Conservation (phyloP, 345 rosid genomes). For the Rhodomyrtus tomentosa region DNA sequence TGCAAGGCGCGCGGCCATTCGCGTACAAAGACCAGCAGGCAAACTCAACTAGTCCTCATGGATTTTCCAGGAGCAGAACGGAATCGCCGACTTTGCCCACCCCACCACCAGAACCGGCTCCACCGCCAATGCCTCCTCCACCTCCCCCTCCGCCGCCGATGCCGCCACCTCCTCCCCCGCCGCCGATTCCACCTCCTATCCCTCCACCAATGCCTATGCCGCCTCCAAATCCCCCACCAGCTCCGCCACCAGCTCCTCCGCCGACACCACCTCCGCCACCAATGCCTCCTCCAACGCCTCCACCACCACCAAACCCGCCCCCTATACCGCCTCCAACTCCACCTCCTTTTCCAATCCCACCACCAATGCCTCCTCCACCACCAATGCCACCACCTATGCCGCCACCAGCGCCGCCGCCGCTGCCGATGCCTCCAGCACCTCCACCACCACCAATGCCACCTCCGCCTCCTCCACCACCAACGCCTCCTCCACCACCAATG, state of each 20-base stretch:
- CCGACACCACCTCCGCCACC: neutral
- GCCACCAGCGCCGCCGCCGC: neutral
- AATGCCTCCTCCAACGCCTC: neutral
- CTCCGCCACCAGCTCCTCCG: neutral
- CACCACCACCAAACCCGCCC: neutral
- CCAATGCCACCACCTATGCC: neutral
- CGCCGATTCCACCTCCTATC: neutral
- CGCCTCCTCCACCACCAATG: neutral
- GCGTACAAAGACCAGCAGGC: neutral
- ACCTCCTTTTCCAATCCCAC: neutral
- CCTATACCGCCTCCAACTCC: neutral
- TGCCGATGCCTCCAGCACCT: neutral
- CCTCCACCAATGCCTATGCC: neutral
- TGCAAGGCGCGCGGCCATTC: neutral
- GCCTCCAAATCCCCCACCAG: neutral
- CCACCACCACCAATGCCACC: constrained; percentile 3
- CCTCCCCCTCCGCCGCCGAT: neutral
- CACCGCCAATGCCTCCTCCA: neutral
- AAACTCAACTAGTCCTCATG: neutral
- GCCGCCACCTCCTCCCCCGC: neutral
- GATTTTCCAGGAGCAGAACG: neutral
- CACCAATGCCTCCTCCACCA: neutral
- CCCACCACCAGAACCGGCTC: neutral
- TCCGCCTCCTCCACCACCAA: neutral
- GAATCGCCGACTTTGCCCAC: constrained; percentile 2